Evolutionary conservation across 306 rosid genomes (phyloP).

Genomic region (Lithocarpus polystachyus): DNA sequence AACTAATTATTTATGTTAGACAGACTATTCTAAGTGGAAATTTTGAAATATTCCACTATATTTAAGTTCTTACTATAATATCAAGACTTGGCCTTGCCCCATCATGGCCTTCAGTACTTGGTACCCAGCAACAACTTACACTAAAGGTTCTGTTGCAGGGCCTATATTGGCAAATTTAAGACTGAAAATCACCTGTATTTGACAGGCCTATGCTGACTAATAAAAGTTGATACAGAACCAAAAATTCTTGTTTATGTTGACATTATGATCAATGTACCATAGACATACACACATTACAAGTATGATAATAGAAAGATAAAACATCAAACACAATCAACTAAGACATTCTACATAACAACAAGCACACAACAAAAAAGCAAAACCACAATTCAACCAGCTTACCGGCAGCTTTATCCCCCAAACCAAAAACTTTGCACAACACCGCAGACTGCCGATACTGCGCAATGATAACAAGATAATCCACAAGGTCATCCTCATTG

Average conservation of each 20-base stretch:
- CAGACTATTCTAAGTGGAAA: too few species aligned
- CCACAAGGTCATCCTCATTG: constrained; percentile 53
- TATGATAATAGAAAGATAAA: not conserved
- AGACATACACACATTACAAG: not conserved
- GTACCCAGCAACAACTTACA: not conserved
- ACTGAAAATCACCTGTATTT: not conserved
- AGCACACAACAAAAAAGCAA: not conserved
- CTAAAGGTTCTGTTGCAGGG: not conserved
- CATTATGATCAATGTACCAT: not conserved
- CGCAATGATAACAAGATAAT: constrained; percentile 31
- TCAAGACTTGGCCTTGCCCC: not conserved
- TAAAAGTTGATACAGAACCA: not conserved
- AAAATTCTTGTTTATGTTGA: not conserved
- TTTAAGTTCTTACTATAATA: not conserved
- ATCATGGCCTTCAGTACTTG: not conserved
- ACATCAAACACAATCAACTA: not conserved
- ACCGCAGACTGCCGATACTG: constrained; percentile 37
- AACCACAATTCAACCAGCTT: not conserved
- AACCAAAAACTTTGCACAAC: constrained; percentile 40
- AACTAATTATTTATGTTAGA: too few species aligned
- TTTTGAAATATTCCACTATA: not conserved
- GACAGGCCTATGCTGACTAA: not conserved
- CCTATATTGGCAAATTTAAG: not conserved
- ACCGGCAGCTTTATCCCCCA: constrained; percentile 45
- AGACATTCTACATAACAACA: not conserved